These are phyloP conservation scores for Teunomyces gatunensis DNA, from an alignment of 805 yeast species.

Conservation along the genomic window DNA sequence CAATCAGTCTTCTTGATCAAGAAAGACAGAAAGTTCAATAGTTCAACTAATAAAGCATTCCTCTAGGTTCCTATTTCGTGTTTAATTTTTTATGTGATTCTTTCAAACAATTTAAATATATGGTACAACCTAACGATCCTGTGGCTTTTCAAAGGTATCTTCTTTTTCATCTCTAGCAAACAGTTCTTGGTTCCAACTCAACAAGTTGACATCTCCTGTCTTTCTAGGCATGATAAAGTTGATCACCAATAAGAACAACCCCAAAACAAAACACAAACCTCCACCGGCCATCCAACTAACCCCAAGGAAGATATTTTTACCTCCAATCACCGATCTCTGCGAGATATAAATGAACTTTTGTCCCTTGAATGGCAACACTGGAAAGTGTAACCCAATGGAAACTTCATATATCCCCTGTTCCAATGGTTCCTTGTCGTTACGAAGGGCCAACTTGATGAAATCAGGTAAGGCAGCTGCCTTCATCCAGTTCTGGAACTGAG, in stretches of 20 bases:
- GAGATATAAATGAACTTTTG: slow-evolving; percentile 64
- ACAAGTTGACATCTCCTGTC: slow-evolving; percentile 64
- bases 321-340: slow-evolving; percentile 73
- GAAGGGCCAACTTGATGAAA: slow-evolving; percentile 49
- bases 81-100: not conserved
- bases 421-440: slow-evolving; percentile 58
- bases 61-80: not conserved
- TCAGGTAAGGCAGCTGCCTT: slow-evolving; percentile 40
- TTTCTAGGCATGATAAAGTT: slow-evolving; percentile 66
- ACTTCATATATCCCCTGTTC: slow-evolving; percentile 61
- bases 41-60: too few species aligned
- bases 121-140: not conserved
- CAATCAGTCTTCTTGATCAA: too few species aligned
- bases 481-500: slow-evolving; percentile 49
- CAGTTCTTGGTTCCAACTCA: slow-evolving; percentile 67
- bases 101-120: not conserved
- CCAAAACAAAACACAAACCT: slow-evolving; percentile 60
- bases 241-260: slow-evolving; percentile 49
- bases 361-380: slow-evolving; percentile 67
- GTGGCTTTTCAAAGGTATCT: slow-evolving; percentile 1
- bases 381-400: slow-evolving; percentile 72
- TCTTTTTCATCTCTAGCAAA: slow-evolving; percentile 14
- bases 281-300: slow-evolving; percentile 75
- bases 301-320: slow-evolving; percentile 72
- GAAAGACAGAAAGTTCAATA: too few species aligned